These are phyloP conservation scores for Mucor circinelloides DNA, from an alignment of 371 early-diverging fungal genomes.

Conservation along the genomic window DNA sequence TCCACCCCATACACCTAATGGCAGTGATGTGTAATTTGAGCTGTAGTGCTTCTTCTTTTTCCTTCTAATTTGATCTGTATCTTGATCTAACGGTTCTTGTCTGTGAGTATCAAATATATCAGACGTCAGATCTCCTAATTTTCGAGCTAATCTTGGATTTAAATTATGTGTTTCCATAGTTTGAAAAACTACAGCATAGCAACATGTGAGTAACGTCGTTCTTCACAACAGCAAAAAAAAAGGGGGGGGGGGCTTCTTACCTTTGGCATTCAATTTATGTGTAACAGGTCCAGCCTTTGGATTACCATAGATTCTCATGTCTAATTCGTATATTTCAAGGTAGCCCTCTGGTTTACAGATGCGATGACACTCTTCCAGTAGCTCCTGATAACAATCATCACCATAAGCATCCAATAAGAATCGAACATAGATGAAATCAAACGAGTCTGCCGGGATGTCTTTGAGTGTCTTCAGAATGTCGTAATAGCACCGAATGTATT, in stretches of 20 bases:
- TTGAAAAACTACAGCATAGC: background rate
- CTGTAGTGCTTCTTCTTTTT: constrained; percentile 7
- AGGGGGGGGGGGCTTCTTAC: too few species aligned
- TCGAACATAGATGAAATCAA: constrained; percentile 40
- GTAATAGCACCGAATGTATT: constrained; percentile 26
- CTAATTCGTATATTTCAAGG: constrained; percentile 45
- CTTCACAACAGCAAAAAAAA: too few species aligned
- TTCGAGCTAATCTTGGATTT: constrained; percentile 41
- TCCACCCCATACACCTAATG: constrained; percentile 50
- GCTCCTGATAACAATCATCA: constrained; percentile 23
- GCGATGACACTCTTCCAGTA: constrained; percentile 37
- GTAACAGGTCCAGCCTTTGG: constrained; percentile 36
- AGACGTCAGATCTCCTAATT: constrained; percentile 28
- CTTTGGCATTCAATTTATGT: constrained; percentile 29
- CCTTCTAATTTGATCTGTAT: constrained; percentile 7
- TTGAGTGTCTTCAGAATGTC: constrained; percentile 30
- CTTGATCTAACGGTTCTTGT: constrained; percentile 2
- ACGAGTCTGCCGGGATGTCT: constrained; percentile 30
- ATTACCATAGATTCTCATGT: constrained; percentile 42
- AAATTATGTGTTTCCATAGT: constrained; percentile 25
- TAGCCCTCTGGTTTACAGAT: constrained; percentile 37
- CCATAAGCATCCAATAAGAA: constrained; percentile 34
- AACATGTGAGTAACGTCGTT: background rate
- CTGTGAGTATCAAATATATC: background rate
- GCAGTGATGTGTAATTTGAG: constrained; percentile 40